phyloP scores from a whole-genome alignment of 2,329 filamentous ascomycete species.

The Hymenotorrendiella dingleyae region DNA sequence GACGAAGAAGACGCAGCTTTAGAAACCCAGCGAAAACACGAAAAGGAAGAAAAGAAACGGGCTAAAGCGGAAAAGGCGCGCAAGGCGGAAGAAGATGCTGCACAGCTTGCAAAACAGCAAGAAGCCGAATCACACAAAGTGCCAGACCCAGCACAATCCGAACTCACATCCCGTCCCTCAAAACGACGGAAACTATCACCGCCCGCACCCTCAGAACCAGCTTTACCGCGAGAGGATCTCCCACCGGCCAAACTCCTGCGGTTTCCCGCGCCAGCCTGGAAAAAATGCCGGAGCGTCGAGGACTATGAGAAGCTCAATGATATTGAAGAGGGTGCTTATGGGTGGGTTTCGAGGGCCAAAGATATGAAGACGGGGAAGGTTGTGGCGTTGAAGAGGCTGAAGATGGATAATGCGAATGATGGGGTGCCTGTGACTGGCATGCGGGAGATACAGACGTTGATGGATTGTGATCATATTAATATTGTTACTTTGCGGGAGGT shows the following conservation, averaged over 20 bases:
- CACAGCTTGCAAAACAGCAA: slow-evolving; percentile 26
- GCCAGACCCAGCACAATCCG: slow-evolving; percentile 28
- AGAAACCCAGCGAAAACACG: slow-evolving; percentile 65
- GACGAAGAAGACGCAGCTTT: slow-evolving; percentile 73
- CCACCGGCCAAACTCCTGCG: slow-evolving; percentile 57
- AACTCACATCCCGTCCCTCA: slow-evolving; percentile 45
- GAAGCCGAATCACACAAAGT: slow-evolving; percentile 33
- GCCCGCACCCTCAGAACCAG: slow-evolving; percentile 4
- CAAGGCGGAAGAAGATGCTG: slow-evolving; percentile 48
- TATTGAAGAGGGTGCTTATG: slow-evolving; percentile 96
- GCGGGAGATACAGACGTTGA: slow-evolving; percentile 87
- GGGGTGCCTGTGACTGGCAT: slow-evolving; percentile 82
- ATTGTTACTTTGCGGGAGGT: slow-evolving; percentile 79
- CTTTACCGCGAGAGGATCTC: slow-evolving; percentile 28
- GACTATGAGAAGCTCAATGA: slow-evolving; percentile 91
- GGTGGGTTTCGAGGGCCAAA: slow-evolving; percentile 81
- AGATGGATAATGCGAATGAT: slow-evolving; percentile 73
- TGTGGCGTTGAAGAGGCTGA: slow-evolving; percentile 89
- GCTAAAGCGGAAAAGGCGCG: slow-evolving; percentile 77
- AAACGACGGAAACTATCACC: slow-evolving; percentile 53
- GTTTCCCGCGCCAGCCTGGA: slow-evolving; percentile 64
- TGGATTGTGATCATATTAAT: slow-evolving; percentile 73
- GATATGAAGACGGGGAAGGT: slow-evolving; percentile 69
- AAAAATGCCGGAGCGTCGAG: slow-evolving; percentile 68
- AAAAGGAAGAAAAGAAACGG: slow-evolving; percentile 86